Evolutionary conservation across 2,329 filamentous ascomycete species (phyloP).

Genomic region (Cladosporium sp.): DNA sequence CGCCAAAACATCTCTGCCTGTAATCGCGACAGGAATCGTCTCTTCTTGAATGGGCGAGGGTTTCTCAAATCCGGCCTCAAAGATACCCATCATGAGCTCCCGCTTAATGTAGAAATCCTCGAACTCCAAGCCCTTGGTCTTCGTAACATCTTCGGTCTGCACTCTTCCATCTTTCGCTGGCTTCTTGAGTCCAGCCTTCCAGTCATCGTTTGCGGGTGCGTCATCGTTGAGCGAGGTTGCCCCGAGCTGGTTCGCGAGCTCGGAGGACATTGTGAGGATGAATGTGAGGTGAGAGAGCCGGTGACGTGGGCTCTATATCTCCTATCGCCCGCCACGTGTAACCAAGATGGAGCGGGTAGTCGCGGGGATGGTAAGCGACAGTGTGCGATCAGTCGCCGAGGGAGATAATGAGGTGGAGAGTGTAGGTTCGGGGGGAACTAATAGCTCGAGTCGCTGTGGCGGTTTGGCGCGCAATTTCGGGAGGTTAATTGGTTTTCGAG

Average conservation of each 20-base stretch:
- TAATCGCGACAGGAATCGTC: constrained; percentile 92
- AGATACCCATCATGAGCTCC: constrained; percentile 96
- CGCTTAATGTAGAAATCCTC: constrained; percentile 95
- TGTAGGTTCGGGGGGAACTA: neutral
- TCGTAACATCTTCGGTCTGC: constrained; percentile 95
- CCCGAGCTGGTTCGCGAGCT: constrained; percentile 52
- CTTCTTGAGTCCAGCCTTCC: constrained; percentile 67
- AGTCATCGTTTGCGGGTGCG: constrained; percentile 42
- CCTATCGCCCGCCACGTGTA: neutral
- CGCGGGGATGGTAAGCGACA: neutral
- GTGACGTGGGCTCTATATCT: neutral
- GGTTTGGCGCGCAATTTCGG: constrained; percentile 10
- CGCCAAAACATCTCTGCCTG: constrained; percentile 89
- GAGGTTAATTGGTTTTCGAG: constrained; percentile 1
- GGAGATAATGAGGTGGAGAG: neutral
- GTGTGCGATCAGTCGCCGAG: constrained; percentile 1
- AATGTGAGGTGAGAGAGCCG: constrained; percentile 1
- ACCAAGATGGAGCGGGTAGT: neutral
- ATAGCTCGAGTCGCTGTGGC: constrained; percentile 5
- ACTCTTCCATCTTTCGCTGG: constrained; percentile 69
- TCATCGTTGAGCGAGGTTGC: constrained; percentile 47
- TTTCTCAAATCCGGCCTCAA: constrained; percentile 97
- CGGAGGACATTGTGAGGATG: constrained; percentile 38
- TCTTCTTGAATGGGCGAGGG: constrained; percentile 99
- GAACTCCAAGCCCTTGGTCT: constrained; percentile 94